Conservation (phyloP, 441 rosid genomes). For the Gossypium gossypioides region DNA sequence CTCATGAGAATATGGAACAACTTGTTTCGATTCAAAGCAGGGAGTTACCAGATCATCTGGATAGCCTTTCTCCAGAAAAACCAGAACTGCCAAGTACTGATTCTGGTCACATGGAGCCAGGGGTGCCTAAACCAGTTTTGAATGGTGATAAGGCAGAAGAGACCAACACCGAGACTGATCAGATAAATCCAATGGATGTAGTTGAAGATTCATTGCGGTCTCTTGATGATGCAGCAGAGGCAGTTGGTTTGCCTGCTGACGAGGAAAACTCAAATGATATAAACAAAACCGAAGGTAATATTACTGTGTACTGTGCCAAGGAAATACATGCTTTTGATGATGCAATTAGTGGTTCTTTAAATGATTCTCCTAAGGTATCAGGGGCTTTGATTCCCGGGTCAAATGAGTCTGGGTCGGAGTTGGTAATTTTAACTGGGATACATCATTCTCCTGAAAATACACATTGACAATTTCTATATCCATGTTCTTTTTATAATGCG, state of each 20-base stretch:
- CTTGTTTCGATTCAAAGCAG: slow-evolving; percentile 9
- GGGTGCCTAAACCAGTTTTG: slow-evolving; percentile 15
- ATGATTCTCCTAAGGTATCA: slow-evolving; percentile 38
- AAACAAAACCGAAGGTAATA: slow-evolving; percentile 18
- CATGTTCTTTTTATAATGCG: slow-evolving; percentile 16
- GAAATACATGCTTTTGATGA: slow-evolving; percentile 27
- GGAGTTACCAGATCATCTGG: slow-evolving; percentile 9
- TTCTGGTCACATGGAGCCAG: slow-evolving; percentile 12
- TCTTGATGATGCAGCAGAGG: slow-evolving; percentile 13
- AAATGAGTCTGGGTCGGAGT: slow-evolving; percentile 46
- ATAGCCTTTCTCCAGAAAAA: slow-evolving; percentile 7
- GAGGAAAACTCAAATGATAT: slow-evolving; percentile 20
- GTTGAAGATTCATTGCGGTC: slow-evolving; percentile 6
- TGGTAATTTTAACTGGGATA: slow-evolving; percentile 80
- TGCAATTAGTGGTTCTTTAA: slow-evolving; percentile 33
- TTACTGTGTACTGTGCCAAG: slow-evolving; percentile 3
- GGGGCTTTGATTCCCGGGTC: slow-evolving; percentile 47
- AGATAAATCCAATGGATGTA: slow-evolving; percentile 19
- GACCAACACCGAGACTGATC: slow-evolving; percentile 16
- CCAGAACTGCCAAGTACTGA: slow-evolving; percentile 14
- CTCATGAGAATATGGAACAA: slow-evolving; percentile 20
- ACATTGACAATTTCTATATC: slow-evolving; percentile 74
- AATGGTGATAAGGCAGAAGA: slow-evolving; percentile 19
- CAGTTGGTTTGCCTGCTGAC: slow-evolving; percentile 15
- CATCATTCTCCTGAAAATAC: slow-evolving; percentile 96